Base-by-base conservation (phyloP, 1,284 basidiomycete species). In the Boletus semigastroideus region DNA sequence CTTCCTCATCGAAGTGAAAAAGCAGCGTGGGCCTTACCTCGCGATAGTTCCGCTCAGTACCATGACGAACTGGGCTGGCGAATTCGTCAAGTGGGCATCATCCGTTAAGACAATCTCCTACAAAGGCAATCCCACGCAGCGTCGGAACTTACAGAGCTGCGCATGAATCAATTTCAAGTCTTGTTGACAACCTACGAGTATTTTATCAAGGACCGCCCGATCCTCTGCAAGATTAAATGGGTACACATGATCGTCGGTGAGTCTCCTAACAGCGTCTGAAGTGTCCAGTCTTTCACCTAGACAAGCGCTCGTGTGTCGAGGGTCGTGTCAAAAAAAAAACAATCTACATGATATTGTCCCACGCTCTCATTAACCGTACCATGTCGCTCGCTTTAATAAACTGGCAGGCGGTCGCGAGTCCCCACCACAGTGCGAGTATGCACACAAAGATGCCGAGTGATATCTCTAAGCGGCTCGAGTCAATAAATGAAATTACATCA, bases 11-110 rank as follows among this genome's bases (percentile, higher is more conserved):
- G 96, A n/a, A n/a, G n/a, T n/a, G n/a, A n/a, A n/a, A n/a, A n/a
- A n/a, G n/a, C n/a, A n/a, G n/a, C n/a, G n/a, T n/a, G n/a, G n/a
- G n/a, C n/a, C n/a, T n/a, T n/a, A n/a, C n/a, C n/a, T n/a, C n/a
- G 94, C 99, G 66, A 94, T 99, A 61, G 97, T 99, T 17, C 97
- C 97, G 1, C 82, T 99, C 16, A 98, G 96, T 5, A 99, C 97
- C 1, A 90, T 99, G 80, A 98, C 95, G 34, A 98, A 98, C 70
- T 99, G 96, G 97, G 88, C 92, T 5, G 86, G 92, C 55, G 95
- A 99, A 74, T 99, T 99, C 62, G 89, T 92, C 39, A 92, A 94
- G 67, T 99, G 97, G 97, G 95, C 97, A 1, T 96, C 97, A 0
- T 74, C 80, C 19, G 89, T 99, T 54, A 86, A 83, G 66, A 82